Percentiles rank a stretch among this genome's conserved stretches.
phyloP scores from a whole-genome alignment of 2,329 filamentous ascomycete genomes.

The Zarea fungicola region DNA sequence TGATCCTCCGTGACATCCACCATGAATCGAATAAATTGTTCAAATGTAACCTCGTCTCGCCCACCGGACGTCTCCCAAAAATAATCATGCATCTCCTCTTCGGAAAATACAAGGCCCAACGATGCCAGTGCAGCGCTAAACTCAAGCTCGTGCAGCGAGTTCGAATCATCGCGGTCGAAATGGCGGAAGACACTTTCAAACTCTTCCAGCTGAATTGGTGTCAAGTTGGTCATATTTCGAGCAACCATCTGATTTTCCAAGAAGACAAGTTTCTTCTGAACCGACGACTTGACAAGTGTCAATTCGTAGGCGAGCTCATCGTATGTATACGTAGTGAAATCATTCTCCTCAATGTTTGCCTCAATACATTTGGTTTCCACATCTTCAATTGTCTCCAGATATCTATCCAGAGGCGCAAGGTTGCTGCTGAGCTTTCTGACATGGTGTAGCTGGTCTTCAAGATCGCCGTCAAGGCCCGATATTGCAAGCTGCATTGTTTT shows the following conservation, averaged over 20 bases:
- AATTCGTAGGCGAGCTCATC: conserved; percentile 95
- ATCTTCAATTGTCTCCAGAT: conserved; percentile 78
- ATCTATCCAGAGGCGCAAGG: conserved; percentile 82
- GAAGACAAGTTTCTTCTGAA: conserved; percentile 94
- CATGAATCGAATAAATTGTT: conserved; percentile 99
- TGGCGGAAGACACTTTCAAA: conserved; percentile 98
- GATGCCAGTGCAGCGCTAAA: conserved; percentile 96
- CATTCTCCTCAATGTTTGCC: conserved; percentile 98
- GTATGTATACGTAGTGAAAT: conserved; percentile 98
- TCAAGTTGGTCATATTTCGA: conserved; percentile 97
- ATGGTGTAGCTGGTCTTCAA: conserved; percentile 89
- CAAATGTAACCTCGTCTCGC: conserved; percentile 80
- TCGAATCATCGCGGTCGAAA: conserved; percentile 90
- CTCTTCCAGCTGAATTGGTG: conserved; percentile 95
- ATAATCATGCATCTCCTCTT: conserved; percentile 96
- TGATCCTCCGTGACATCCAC: conserved; percentile 98
- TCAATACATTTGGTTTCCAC: conserved; percentile 87
- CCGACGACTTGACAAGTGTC: conserved; percentile 81
- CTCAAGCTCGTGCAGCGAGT: conserved; percentile 86
- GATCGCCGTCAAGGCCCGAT: conserved; percentile 92
- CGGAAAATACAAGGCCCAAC: conserved; percentile 90
- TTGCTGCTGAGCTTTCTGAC: conserved; percentile 81
- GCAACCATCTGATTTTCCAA: conserved; percentile 98
- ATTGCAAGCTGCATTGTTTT: conserved; percentile 94
- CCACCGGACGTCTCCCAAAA: conserved; percentile 83